Conservation (phyloP, 2,329 filamentous ascomycete genomes). For the Plectosphaerella cucumerina region DNA sequence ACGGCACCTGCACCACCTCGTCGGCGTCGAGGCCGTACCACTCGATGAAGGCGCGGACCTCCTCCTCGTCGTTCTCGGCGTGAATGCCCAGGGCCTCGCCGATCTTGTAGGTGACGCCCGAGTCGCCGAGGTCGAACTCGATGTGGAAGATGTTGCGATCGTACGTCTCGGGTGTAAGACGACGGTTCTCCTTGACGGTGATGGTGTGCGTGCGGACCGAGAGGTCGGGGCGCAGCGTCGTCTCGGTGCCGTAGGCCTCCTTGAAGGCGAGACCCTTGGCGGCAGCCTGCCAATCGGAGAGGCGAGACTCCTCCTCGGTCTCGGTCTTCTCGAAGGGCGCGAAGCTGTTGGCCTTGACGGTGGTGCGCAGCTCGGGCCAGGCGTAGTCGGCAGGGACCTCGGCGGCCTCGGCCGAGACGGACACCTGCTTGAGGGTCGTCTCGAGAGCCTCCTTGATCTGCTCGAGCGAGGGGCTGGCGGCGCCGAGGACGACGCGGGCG, state of each 20-base stretch:
- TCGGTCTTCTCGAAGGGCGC: constrained; percentile 73
- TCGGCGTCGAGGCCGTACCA: constrained; percentile 82
- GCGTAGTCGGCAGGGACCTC: constrained; percentile 59
- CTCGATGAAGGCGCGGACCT: constrained; percentile 81
- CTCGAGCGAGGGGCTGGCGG: constrained; percentile 42
- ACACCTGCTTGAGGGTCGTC: constrained; percentile 66
- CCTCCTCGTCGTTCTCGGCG: constrained; percentile 79
- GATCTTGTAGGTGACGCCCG: constrained; percentile 92
- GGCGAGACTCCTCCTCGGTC: constrained; percentile 56
- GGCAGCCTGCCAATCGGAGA: constrained; percentile 76
- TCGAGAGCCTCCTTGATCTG: constrained; percentile 65
- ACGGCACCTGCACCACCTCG: constrained; percentile 86
- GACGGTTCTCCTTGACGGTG: constrained; percentile 90
- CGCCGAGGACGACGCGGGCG: constrained; percentile 58
- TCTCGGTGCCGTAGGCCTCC: constrained; percentile 79
- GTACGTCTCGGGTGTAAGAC: constrained; percentile 82
- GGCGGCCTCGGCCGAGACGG: constrained; percentile 77
- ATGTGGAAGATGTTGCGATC: constrained; percentile 99
- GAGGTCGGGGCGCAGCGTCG: constrained; percentile 77
- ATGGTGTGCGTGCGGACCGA: constrained; percentile 82
- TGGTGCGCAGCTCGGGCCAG: constrained; percentile 50
- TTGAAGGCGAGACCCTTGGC: constrained; percentile 91
- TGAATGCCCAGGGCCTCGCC: constrained; percentile 96
- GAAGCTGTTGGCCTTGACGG: constrained; percentile 78
- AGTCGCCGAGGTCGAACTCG: constrained; percentile 90